phyloP scores from a whole-genome alignment of 1,284 basidiomycete species.

The Apiotrichum siamense region DNA sequence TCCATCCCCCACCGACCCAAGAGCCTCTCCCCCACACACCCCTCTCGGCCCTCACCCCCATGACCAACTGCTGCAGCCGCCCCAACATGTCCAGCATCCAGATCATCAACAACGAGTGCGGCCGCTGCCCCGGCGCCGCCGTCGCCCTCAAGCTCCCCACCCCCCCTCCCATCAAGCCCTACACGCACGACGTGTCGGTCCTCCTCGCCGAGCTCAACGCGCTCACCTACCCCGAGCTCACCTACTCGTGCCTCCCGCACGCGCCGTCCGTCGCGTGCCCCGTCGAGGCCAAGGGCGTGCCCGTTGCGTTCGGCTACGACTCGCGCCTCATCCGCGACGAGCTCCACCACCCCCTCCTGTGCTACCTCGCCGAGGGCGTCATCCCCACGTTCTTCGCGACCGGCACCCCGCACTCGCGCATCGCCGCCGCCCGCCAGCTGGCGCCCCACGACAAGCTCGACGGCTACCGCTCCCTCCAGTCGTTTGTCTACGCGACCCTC shows the following conservation, averaged over 20 bases:
- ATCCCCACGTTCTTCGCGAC: conserved; percentile 2
- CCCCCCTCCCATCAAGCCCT: too few species aligned
- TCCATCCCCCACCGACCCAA: too few species aligned
- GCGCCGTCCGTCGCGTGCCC: conserved; percentile 7
- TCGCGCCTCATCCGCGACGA: conserved; percentile 15
- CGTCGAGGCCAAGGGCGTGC: conserved; percentile 4
- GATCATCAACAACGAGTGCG: background rate
- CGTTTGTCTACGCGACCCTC: conserved; percentile 10
- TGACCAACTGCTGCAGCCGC: background rate
- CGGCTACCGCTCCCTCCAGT: conserved; percentile 16
- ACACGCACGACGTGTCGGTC: conserved; percentile 14
- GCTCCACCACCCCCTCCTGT: conserved; percentile 15
- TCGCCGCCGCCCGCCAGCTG: conserved; percentile 8
- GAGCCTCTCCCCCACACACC: too few species aligned
- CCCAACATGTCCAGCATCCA: background rate
- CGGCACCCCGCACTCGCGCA: conserved; percentile 5
- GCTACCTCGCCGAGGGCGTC: conserved; percentile 17
- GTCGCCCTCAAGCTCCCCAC: too few species aligned
- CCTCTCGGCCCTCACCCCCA: too few species aligned
- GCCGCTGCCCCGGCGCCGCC: background rate
- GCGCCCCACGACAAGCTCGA: conserved; percentile 12
- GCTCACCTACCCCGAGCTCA: conserved; percentile 6
- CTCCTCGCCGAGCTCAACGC: conserved; percentile 12
- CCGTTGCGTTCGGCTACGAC: conserved; percentile 7
- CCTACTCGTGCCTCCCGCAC: conserved; percentile 9